A percentile compares a stretch with the other conserved stretches of the same genome.
Conservation (phyloP, 805 yeast genomes). For the Zygotorulaspora florentina region DNA sequence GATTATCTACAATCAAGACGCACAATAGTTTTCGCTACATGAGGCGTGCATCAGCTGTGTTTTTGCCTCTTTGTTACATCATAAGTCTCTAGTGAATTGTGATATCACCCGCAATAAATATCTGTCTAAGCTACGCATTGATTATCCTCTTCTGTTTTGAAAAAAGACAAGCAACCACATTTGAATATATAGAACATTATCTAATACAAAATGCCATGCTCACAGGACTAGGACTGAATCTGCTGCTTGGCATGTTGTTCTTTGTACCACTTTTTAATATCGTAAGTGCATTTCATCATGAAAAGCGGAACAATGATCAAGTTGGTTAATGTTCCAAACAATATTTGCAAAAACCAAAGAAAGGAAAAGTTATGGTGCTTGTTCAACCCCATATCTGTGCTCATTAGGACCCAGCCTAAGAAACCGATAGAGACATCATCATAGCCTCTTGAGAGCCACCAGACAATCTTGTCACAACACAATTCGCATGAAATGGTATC, state of each 20-base stretch:
- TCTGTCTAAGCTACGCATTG: too few relatives aligned
- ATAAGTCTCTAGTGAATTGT: too few relatives aligned
- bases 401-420: slow-evolving; percentile 76
- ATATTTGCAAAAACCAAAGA: slow-evolving; percentile 49
- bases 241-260: slow-evolving; percentile 22
- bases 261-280: slow-evolving; percentile 48
- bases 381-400: slow-evolving; percentile 61
- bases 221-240: background rate
- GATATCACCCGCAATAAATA: too few relatives aligned
- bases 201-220: background rate
- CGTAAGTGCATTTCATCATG: slow-evolving; percentile 46
- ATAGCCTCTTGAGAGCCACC: slow-evolving; percentile 56
- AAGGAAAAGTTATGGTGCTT: slow-evolving; percentile 48
- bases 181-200: background rate
- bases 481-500: slow-evolving; percentile 59
- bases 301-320: slow-evolving; percentile 56
- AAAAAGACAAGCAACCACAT: too few relatives aligned
- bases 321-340: slow-evolving; percentile 46
- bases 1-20: too few relatives aligned
- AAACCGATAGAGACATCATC: slow-evolving; percentile 77
- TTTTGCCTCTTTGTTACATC: too few relatives aligned
- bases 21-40: too few relatives aligned
- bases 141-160: background rate
- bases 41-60: too few relatives aligned
- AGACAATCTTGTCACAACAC: slow-evolving; percentile 60